phyloP scores from a whole-genome alignment of 2,329 filamentous ascomycete genomes.

The Aspergillus vadensis region DNA sequence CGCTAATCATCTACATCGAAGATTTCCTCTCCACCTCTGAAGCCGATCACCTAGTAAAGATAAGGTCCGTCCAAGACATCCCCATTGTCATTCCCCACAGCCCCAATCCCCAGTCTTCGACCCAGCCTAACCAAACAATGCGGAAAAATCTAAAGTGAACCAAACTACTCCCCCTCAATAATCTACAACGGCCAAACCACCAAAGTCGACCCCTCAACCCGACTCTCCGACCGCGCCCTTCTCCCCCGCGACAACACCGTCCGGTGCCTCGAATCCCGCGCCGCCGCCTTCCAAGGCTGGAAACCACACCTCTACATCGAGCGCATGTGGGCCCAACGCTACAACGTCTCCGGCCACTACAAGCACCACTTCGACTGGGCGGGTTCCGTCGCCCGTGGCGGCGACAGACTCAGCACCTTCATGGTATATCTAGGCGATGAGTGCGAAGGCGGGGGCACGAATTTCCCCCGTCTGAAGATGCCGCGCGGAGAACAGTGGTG shows the following conservation, averaged over 20 bases:
- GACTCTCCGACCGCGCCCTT: slow-evolving; percentile 55
- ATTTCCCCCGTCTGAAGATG: slow-evolving; percentile 57
- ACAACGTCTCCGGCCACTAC: slow-evolving; percentile 61
- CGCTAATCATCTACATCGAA: slow-evolving; percentile 62
- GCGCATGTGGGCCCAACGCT: slow-evolving; percentile 62
- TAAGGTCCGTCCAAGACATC: slow-evolving; percentile 49
- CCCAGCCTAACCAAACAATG: neutral
- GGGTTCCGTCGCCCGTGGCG: slow-evolving; percentile 40
- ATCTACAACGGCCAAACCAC: slow-evolving; percentile 54
- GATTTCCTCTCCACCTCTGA: slow-evolving; percentile 55
- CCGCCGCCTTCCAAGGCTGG: slow-evolving; percentile 63
- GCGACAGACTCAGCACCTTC: slow-evolving; percentile 57
- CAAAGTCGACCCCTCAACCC: slow-evolving; percentile 51
- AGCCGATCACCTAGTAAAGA: slow-evolving; percentile 52
- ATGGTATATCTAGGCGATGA: slow-evolving; percentile 62
- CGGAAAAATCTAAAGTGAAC: too few relatives aligned
- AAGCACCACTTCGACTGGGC: slow-evolving; percentile 62
- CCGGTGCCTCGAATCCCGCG: slow-evolving; percentile 61
- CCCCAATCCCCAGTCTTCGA: neutral
- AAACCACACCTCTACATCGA: slow-evolving; percentile 60
- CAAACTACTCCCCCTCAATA: slow-evolving; percentile 54
- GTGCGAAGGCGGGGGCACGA: slow-evolving; percentile 61
- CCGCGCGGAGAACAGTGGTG: slow-evolving; percentile 56
- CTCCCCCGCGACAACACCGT: slow-evolving; percentile 53
- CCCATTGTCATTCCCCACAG: neutral